Evolutionary conservation across 1,284 basidiomycete species (phyloP).

Genomic region (Ganoderma multipileum): DNA sequence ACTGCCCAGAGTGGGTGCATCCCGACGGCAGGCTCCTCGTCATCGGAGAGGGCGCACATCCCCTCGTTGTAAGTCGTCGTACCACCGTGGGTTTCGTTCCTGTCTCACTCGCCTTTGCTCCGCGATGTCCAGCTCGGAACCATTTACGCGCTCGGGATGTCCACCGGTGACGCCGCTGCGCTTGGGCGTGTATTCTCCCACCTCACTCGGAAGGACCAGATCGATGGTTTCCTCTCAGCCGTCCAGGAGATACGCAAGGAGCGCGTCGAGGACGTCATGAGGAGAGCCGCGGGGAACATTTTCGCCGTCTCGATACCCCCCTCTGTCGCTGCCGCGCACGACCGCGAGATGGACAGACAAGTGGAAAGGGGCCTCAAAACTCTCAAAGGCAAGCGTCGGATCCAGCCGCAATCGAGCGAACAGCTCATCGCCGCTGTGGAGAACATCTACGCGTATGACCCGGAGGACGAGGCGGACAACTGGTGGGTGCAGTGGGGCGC

Average conservation of each 20-base stretch:
- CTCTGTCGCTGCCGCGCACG: constrained; percentile 24
- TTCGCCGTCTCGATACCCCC: constrained; percentile 32
- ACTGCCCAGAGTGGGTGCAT: constrained; percentile 39
- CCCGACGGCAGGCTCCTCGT: constrained; percentile 32
- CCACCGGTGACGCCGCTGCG: constrained; percentile 63
- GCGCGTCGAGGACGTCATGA: constrained; percentile 30
- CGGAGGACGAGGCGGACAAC: constrained; percentile 45
- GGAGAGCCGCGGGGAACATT: constrained; percentile 32
- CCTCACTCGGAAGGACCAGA: constrained; percentile 55
- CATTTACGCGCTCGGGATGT: constrained; percentile 56
- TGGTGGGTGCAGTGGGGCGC: constrained; percentile 48
- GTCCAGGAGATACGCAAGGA: constrained; percentile 53
- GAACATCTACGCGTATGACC: constrained; percentile 42
- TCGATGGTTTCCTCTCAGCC: constrained; percentile 55
- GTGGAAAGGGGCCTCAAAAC: constrained; percentile 15
- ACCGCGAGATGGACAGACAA: constrained; percentile 15
- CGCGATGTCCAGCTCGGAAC: constrained; percentile 52
- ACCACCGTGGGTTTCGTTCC: background rate
- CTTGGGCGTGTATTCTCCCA: constrained; percentile 67
- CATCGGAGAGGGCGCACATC: constrained; percentile 54
- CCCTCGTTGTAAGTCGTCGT: constrained; percentile 53
- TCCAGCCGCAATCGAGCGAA: constrained; percentile 16
- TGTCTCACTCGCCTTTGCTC: background rate
- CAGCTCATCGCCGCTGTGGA: constrained; percentile 26
- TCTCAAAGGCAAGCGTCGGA: constrained; percentile 5